Conservation (phyloP, 2,329 filamentous ascomycete genomes). For the Pseudodiploospora longispora region DNA sequence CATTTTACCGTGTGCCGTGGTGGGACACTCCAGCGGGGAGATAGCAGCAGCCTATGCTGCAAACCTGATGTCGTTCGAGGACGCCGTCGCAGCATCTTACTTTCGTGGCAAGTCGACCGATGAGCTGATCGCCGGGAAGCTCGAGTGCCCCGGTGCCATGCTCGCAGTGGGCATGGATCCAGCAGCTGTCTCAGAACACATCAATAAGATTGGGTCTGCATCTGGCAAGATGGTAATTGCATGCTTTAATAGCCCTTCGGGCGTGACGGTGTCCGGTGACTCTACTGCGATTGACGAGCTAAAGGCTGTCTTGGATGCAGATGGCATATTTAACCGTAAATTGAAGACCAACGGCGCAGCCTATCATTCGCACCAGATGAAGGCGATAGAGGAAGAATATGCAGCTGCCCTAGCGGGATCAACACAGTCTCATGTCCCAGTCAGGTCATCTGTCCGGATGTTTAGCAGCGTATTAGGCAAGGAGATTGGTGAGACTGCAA, state of each 20-base stretch:
- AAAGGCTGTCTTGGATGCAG: neutral
- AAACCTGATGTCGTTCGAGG: slow-evolving; percentile 13
- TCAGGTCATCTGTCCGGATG: neutral
- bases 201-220: neutral
- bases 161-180: neutral
- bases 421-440: neutral
- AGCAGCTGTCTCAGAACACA: neutral
- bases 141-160: neutral
- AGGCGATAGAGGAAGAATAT: slow-evolving; percentile 18
- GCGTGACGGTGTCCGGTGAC: neutral
- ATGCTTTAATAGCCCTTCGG: neutral
- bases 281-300: neutral
- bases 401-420: slow-evolving; percentile 7
- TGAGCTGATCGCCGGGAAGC: slow-evolving; percentile 4
- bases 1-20: slow-evolving; percentile 19
- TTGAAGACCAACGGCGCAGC: neutral
- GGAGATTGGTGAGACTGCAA: neutral
- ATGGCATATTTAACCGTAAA: neutral
- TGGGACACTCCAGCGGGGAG: slow-evolving; percentile 32
- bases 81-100: slow-evolving; percentile 24
- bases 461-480: neutral
- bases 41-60: slow-evolving; percentile 29
- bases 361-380: slow-evolving; percentile 13
- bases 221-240: slow-evolving; percentile 1
- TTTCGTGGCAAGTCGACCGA: slow-evolving; percentile 21